A percentile compares a stretch with the other conserved stretches of the same genome.
Evolutionary conservation across 257 asterid species (phyloP).

Genomic region (Haberlea rhodopensis): DNA sequence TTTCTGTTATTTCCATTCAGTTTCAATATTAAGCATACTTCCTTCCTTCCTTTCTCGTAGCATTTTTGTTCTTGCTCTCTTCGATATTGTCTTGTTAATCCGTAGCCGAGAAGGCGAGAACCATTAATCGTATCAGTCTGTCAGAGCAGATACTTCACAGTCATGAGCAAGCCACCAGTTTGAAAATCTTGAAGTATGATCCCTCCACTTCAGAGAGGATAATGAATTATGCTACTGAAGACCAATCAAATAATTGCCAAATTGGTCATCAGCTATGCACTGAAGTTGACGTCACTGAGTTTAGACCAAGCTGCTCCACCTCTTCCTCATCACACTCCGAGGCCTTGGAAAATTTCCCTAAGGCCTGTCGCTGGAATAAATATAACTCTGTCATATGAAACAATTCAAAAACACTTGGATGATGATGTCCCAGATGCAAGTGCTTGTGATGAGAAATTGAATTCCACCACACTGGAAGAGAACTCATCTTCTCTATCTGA

Average conservation of each 20-base stretch:
- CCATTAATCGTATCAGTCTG: constrained; percentile 27
- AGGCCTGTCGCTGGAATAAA: constrained; percentile 32
- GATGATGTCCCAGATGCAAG: constrained; percentile 37
- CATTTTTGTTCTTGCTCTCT: too few relatives aligned
- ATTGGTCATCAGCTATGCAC: constrained; percentile 32
- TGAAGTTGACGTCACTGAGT: constrained; percentile 45
- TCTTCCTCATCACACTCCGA: constrained; percentile 56
- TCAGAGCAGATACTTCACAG: constrained; percentile 36
- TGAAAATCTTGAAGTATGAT: constrained; percentile 33
- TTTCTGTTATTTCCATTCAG: too few relatives aligned
- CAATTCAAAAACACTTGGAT: constrained; percentile 31
- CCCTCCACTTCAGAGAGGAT: constrained; percentile 37
- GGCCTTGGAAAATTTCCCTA: constrained; percentile 33
- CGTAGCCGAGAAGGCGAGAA: too few relatives aligned
- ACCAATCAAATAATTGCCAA: too few relatives aligned
- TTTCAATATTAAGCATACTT: too few relatives aligned
- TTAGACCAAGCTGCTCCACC: constrained; percentile 54
- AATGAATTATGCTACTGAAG: constrained; percentile 29
- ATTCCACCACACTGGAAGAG: constrained; percentile 27
- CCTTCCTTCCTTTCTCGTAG: too few relatives aligned
- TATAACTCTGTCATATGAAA: constrained; percentile 31
- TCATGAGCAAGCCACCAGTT: constrained; percentile 39
- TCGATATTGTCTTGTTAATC: too few relatives aligned
- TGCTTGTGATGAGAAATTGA: constrained; percentile 36
- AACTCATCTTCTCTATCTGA: constrained; percentile 28